Evolutionary conservation across 257 asterid genomes (phyloP).

Genomic region (Solanum virginianum): DNA sequence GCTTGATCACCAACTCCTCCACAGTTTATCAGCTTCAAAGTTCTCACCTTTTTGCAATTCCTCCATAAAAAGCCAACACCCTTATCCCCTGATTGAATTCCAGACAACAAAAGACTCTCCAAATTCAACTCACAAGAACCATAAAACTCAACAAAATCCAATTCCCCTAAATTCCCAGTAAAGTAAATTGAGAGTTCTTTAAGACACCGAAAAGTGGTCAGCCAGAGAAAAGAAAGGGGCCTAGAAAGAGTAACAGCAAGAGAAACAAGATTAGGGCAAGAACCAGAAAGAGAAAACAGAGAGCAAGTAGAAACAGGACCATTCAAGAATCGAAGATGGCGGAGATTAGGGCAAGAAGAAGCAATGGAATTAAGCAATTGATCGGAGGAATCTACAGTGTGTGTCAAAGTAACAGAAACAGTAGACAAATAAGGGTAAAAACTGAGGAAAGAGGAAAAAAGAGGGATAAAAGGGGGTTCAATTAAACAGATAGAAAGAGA

Average conservation of each 20-base stretch:
- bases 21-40: slow-evolving; percentile 45
- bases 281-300: slow-evolving; percentile 30
- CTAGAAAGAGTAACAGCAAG: slow-evolving; percentile 34
- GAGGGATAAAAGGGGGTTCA: slow-evolving; percentile 13
- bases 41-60: slow-evolving; percentile 40
- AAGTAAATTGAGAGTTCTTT: slow-evolving; percentile 33
- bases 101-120: slow-evolving; percentile 40
- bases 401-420: slow-evolving; percentile 20
- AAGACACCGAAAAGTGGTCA: slow-evolving; percentile 22
- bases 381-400: slow-evolving; percentile 6
- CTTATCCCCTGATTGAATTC: slow-evolving; percentile 32
- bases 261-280: slow-evolving; percentile 39
- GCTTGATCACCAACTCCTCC: slow-evolving; percentile 55
- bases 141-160: neutral
- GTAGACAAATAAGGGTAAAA: slow-evolving; percentile 42
- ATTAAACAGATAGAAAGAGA: slow-evolving; percentile 32
- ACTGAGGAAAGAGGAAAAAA: slow-evolving; percentile 31
- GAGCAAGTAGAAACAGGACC: slow-evolving; percentile 29
- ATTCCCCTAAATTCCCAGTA: slow-evolving; percentile 10
- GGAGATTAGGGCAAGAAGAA: slow-evolving; percentile 47
- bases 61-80: slow-evolving; percentile 51
- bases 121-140: slow-evolving; percentile 21
- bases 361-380: slow-evolving; percentile 23
- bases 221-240: slow-evolving; percentile 42
- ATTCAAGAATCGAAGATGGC: slow-evolving; percentile 21